Evolutionary conservation across 768 basidiomycete genomes (phyloP).

Genomic region (Suillus variegatus): DNA sequence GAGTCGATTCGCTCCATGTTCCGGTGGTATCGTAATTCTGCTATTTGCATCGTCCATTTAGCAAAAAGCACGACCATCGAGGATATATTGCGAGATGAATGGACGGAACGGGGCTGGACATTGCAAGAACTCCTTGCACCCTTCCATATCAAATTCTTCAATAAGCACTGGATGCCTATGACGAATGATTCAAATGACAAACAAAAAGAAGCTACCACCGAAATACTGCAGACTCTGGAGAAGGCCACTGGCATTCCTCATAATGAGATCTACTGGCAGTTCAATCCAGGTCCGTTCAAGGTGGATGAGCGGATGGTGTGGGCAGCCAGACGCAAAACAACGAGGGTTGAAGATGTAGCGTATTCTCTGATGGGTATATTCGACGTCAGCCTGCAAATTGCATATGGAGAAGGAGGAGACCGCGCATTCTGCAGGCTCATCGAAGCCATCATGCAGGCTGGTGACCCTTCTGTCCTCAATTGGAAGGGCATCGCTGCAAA

Average conservation of each 20-base stretch:
- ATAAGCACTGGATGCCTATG: background rate
- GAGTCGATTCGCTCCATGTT: slow-evolving; percentile 2
- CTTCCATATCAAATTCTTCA: background rate
- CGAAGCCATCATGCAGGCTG: slow-evolving; percentile 10
- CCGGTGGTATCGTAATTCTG: background rate
- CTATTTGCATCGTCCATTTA: background rate
- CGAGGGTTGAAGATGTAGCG: slow-evolving; percentile 16
- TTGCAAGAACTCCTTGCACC: slow-evolving; percentile 1
- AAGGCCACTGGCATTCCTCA: background rate
- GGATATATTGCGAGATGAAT: background rate
- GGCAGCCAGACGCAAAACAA: slow-evolving; percentile 19
- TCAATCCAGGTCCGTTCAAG: background rate
- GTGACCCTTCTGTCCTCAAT: slow-evolving; percentile 8
- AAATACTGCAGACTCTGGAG: background rate
- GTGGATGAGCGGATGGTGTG: slow-evolving; percentile 13
- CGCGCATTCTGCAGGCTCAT: slow-evolving; percentile 13
- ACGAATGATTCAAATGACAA: background rate
- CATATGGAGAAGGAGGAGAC: slow-evolving; percentile 19
- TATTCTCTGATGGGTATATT: slow-evolving; percentile 21
- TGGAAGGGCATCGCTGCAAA: slow-evolving; percentile 2
- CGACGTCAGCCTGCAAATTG: slow-evolving; percentile 14
- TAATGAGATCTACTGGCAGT: background rate
- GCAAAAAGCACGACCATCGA: background rate
- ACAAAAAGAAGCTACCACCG: background rate
- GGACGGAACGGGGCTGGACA: background rate